phyloP scores from a whole-genome alignment of 345 rosid species.

The Clausena lansium region DNA sequence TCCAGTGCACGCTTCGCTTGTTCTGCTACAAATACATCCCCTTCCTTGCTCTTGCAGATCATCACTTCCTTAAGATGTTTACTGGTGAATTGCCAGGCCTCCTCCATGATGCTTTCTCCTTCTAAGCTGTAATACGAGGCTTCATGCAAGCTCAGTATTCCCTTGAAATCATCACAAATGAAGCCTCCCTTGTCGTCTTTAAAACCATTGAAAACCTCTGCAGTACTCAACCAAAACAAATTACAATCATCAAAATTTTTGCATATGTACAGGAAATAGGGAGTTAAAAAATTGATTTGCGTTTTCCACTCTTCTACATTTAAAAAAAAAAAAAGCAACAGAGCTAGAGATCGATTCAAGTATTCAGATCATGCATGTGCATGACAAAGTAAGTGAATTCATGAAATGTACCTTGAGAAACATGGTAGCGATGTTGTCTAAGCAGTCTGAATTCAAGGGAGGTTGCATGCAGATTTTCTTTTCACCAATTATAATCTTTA shows the following conservation, averaged over 20 bases:
- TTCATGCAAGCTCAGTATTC: constrained; percentile 18
- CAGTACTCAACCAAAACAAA: not conserved
- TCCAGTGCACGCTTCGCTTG: constrained; percentile 18
- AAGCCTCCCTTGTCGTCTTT: constrained; percentile 2
- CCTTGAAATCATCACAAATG: constrained; percentile 11
- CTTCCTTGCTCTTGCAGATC: not conserved
- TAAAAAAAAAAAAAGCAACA: too few species aligned
- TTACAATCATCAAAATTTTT: too few species aligned
- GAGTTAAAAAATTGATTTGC: too few species aligned
- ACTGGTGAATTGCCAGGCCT: constrained; percentile 10
- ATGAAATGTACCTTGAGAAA: not conserved
- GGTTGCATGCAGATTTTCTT: not conserved
- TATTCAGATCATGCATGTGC: too few species aligned
- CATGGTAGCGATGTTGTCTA: not conserved
- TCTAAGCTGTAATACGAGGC: constrained; percentile 3
- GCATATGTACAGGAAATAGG: too few species aligned
- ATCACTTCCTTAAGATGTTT: not conserved
- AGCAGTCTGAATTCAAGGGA: constrained; percentile 10
- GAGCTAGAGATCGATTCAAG: too few species aligned
- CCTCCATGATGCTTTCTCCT: constrained; percentile 13
- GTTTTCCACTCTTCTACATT: too few species aligned
- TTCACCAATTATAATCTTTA: not conserved
- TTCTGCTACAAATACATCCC: not conserved
- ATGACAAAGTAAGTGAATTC: too few species aligned
- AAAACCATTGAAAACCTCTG: constrained; percentile 12